These are phyloP conservation scores for Tetrapisispora namnaoensis DNA, from an alignment of 805 yeast species.

Conservation along the genomic window DNA sequence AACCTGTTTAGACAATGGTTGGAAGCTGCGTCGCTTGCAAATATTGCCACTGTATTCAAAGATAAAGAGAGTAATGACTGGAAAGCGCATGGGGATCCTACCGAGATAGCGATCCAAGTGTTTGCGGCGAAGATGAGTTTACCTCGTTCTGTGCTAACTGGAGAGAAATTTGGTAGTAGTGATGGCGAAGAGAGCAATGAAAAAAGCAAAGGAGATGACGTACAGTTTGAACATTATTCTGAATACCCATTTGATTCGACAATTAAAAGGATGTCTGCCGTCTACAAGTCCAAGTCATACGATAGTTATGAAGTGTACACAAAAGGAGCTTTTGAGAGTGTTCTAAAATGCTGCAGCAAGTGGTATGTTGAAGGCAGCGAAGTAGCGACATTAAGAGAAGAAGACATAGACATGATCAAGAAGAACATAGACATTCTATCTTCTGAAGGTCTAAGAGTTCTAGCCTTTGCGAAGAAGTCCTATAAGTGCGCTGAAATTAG, in stretches of 20 bases:
- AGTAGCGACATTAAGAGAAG: slow-evolving; percentile 43
- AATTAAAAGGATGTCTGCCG: slow-evolving; percentile 83
- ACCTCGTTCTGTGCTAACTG: slow-evolving; percentile 37
- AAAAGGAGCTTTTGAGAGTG: slow-evolving; percentile 84
- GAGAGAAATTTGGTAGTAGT: slow-evolving; percentile 23
- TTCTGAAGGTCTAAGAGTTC: slow-evolving; percentile 72
- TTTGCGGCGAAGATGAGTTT: slow-evolving; percentile 51
- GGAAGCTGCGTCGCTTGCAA: slow-evolving; percentile 63
- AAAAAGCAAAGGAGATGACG: slow-evolving; percentile 2
- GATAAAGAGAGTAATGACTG: slow-evolving; percentile 40
- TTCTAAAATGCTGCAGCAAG: slow-evolving; percentile 50
- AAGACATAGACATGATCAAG: slow-evolving; percentile 36
- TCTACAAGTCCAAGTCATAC: slow-evolving; percentile 47
- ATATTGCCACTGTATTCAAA: slow-evolving; percentile 57
- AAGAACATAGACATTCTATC: slow-evolving; percentile 60
- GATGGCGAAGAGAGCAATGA: slow-evolving; percentile 38
- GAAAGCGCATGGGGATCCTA: slow-evolving; percentile 84
- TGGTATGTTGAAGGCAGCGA: slow-evolving; percentile 49
- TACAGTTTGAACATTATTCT: slow-evolving; percentile 40
- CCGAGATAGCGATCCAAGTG: slow-evolving; percentile 81
- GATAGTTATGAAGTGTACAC: slow-evolving; percentile 50
- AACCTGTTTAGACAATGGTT: slow-evolving; percentile 42
- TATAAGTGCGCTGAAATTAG: slow-evolving; percentile 28
- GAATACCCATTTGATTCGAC: slow-evolving; percentile 82
- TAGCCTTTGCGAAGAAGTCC: slow-evolving; percentile 55